Conservation (phyloP, 2,329 filamentous ascomycete species). For the Talaromyces sp. region DNA sequence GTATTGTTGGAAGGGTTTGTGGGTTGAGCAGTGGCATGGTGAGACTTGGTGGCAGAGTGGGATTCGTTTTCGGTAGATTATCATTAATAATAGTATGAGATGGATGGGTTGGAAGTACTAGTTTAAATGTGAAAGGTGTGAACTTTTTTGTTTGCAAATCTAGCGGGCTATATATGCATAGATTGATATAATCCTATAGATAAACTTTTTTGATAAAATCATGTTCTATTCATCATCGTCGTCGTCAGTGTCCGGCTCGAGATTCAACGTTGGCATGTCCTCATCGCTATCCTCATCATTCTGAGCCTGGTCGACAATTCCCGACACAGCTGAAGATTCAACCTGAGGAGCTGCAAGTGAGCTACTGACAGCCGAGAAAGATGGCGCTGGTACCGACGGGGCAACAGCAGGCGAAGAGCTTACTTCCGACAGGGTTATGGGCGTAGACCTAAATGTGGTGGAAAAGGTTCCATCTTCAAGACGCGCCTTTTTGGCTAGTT, state of each 20-base stretch:
- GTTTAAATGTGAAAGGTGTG: neutral
- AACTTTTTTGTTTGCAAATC: neutral
- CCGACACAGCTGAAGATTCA: neutral
- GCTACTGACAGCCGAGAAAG: neutral
- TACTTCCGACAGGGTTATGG: conserved; percentile 16
- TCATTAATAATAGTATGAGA: neutral
- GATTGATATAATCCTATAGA: neutral
- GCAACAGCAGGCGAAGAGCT: conserved; percentile 11
- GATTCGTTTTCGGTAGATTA: conserved; percentile 25
- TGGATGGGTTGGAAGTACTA: neutral
- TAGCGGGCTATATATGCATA: neutral
- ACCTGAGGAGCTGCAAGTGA: neutral
- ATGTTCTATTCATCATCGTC: conserved; percentile 32
- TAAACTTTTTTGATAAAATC: neutral
- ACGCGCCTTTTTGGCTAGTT: conserved; percentile 27
- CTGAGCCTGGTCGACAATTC: neutral
- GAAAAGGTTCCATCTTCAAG: conserved; percentile 18
- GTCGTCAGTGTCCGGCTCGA: conserved; percentile 44
- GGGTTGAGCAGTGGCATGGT: conserved; percentile 56
- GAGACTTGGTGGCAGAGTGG: conserved; percentile 61
- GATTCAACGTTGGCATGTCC: conserved; percentile 45
- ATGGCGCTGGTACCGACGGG: conserved; percentile 8
- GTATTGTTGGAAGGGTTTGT: conserved; percentile 60
- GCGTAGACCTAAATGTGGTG: conserved; percentile 8
- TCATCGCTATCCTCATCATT: conserved; percentile 41